Conservation (phyloP, 495 filamentous ascomycete genomes). For the Lophiostoma macrostomum region DNA sequence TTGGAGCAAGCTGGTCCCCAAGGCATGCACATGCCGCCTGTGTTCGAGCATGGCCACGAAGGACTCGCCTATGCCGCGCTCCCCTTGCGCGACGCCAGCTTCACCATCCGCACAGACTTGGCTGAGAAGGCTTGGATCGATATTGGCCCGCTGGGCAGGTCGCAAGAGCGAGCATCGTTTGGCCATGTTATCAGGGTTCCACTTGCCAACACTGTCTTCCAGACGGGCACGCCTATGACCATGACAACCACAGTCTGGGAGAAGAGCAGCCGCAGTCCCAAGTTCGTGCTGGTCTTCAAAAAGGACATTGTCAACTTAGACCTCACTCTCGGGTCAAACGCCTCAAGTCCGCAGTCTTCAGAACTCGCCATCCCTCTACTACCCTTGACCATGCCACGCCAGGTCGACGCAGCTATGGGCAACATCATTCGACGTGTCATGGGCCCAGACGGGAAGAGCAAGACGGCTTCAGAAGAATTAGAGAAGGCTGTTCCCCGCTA, state of each 20-base stretch:
- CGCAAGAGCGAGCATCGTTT: not conserved
- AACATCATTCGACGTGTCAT: slow-evolving; percentile 75
- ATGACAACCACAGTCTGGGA: slow-evolving; percentile 58
- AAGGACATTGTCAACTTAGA: not conserved
- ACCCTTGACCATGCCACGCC: slow-evolving; percentile 62
- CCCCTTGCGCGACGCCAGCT: not conserved
- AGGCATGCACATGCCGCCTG: slow-evolving; percentile 1
- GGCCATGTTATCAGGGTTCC: slow-evolving; percentile 41
- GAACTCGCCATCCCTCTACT: slow-evolving; percentile 44
- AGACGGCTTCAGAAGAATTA: slow-evolving; percentile 73
- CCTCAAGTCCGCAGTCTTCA: slow-evolving; percentile 10
- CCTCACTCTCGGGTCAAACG: not conserved
- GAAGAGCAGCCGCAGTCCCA: no score
- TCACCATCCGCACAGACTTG: not conserved
- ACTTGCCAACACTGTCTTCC: slow-evolving; percentile 74
- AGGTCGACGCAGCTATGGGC: slow-evolving; percentile 66
- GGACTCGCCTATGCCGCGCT: slow-evolving; percentile 25
- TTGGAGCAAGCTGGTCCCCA: not conserved
- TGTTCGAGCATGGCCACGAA: slow-evolving; percentile 22
- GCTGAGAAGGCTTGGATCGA: slow-evolving; percentile 1
- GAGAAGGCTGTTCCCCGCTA: slow-evolving; percentile 62
- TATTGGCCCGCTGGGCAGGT: not conserved
- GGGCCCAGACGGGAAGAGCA: slow-evolving; percentile 43
- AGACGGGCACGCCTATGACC: slow-evolving; percentile 63
- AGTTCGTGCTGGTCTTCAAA: no score